Base-by-base conservation (phyloP, 2,329 filamentous ascomycete genomes). In the Colletotrichum melonis region DNA sequence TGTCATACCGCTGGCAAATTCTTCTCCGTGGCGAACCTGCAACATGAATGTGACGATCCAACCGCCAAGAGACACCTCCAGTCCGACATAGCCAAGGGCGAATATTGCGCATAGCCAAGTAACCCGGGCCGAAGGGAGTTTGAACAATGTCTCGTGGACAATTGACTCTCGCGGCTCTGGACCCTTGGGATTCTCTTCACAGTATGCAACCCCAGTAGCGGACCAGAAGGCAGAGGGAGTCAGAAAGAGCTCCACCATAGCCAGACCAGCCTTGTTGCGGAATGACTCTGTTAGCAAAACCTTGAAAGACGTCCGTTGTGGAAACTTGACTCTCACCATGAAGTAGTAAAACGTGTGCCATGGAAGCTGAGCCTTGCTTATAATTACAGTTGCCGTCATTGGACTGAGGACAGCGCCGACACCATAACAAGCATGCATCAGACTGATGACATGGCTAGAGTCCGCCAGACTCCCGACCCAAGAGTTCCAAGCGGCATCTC, bases 41-140 rank as follows among this genome's bases (percentile, higher is more conserved):
- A 95, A 90, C 94, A 97, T 97, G 80, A 97, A 97, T 0, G 92
- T 92, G 62, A 94, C 92, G 74, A 97, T 92, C 94, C 94, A 96
- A 11, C 94, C 84, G 6, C 92, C 92, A 1, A 95, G 84, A 0
- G 90, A 91, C 70, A 94, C 92, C 82, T 97, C 94, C 6, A 90
- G 88, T 2, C 95, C 95, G 1, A 95, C 92, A 78, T 97, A 97
- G 11, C 91, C 90, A 3, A 97, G 87, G 9, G 97, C 84, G 79
- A 97, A 97, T 1, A 92, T 73, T 4, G 94, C 88, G 59, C 90
- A 86, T 19, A 94, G 84, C 93, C 93, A 95, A 3, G 92, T 92
- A 6, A 63, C 54, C 19, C 69, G 38, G 4, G 67, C 67, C 0
- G n/a, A 42, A 9, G 67, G 67, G 1, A 57, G 19, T 32, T 32